Conservation (phyloP, 768 basidiomycete genomes). For the Collybia nuda region DNA sequence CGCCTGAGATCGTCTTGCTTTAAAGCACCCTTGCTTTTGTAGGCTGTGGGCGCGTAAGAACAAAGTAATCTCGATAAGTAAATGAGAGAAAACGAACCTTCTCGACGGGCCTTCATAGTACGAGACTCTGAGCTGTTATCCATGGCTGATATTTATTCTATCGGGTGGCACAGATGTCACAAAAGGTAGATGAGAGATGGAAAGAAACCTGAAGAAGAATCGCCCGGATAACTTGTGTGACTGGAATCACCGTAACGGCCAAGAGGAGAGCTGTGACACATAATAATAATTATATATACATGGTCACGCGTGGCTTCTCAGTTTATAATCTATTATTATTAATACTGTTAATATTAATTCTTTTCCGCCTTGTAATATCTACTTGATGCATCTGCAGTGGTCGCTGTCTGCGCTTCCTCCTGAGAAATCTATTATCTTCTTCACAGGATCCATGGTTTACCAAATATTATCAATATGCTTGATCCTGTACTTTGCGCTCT, state of each 20-base stretch:
- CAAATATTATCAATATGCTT: no score
- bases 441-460: no score
- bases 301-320: no score
- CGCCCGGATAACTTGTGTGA: constrained; percentile 18
- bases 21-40: constrained; percentile 88
- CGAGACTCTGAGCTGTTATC: constrained; percentile 54
- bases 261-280: constrained; percentile 23
- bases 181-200: constrained; percentile 26
- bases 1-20: constrained; percentile 94
- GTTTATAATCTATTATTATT: no score
- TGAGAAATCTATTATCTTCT: no score
- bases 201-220: constrained; percentile 25
- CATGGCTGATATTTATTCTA: constrained; percentile 29
- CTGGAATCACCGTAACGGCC: constrained; percentile 23
- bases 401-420: no score
- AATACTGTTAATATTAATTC: no score
- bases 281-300: no score
- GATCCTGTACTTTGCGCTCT: no score
- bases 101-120: constrained; percentile 73
- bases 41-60: constrained; percentile 59
- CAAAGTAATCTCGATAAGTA: constrained; percentile 25
- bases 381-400: no score
- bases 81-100: constrained; percentile 45
- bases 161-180: constrained; percentile 19
- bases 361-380: no score